Base-by-base conservation (phyloP, 768 basidiomycete species). In the Zangia roseola region DNA sequence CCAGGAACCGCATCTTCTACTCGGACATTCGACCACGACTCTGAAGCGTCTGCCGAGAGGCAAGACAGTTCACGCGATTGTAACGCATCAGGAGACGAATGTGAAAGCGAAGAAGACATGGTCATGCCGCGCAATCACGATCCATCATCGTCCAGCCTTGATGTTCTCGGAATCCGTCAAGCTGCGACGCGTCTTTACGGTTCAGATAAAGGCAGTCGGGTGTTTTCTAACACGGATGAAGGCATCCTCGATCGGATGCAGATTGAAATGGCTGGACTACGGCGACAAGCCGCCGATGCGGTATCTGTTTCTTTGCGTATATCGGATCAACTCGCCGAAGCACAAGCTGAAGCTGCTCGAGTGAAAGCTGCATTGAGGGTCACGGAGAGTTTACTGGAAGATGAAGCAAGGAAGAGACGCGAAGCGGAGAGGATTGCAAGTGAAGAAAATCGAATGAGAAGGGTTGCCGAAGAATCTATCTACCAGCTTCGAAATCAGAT, bases 41-140 rank as follows among this genome's bases (percentile, higher is more conserved):
- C 70, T 35, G 69, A 69, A 35, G 65, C 64, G 20, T 71, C 74
- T 10, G 72, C 76, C 5, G 78, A 68, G 14, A 67, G 63, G 39
- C 56, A 63, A 30, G 71, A 72, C 45, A 71, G 69, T 26, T 60
- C 69, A 37, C 69, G 58, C 55, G 73, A 72, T 17, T 73, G 73
- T 31, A 61, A 65, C 38, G 56, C 67, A n/a, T 81, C 80, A 42
- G 79, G 76, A 53, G 78, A 81, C 34, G 69, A 65, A 25, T 83
- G 72, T 53, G 83, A 86, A 64, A 88, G 85, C 59, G 85, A 87
- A 59, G 86, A 87, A 49, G 85, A 84, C 38, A 68, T 78, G 63
- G 58, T 71, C 24, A 67, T 73, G 40, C 76, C 76, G 20, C 71
- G 76, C 55, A 68, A 72, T 49, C 74, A 74, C 49, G 71, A 75